Evolutionary conservation across 192 early-diverging fungal species (phyloP).

Genomic region (Rhizoclosmatium sp.): DNA sequence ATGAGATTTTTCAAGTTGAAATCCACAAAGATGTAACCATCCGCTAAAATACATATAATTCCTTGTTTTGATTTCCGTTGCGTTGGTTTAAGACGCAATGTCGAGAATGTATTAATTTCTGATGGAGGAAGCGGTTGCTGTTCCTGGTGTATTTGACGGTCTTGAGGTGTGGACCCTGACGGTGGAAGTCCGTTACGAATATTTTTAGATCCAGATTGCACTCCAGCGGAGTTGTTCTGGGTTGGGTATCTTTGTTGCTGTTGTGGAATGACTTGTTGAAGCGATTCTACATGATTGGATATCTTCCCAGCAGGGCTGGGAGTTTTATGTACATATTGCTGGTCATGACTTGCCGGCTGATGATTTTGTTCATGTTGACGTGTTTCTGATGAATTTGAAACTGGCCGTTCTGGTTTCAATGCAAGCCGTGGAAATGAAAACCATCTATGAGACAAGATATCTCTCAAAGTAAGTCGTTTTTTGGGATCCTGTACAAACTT

Average conservation of each 20-base stretch:
- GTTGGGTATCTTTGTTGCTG: neutral
- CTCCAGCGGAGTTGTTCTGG: neutral
- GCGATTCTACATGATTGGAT: too few relatives aligned
- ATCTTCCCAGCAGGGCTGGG: too few relatives aligned
- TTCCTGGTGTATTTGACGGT: constrained; percentile 4
- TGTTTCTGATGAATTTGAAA: neutral
- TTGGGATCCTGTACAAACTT: constrained; percentile 56
- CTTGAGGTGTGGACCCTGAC: neutral
- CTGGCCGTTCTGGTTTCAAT: constrained; percentile 14
- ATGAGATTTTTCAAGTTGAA: constrained; percentile 50
- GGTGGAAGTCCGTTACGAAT: neutral
- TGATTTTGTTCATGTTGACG: neutral
- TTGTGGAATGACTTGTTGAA: neutral
- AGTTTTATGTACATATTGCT: neutral
- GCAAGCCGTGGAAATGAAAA: constrained; percentile 20
- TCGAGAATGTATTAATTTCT: constrained; percentile 46
- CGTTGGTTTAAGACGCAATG: constrained; percentile 55
- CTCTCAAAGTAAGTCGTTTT: constrained; percentile 54
- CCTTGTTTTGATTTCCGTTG: constrained; percentile 62
- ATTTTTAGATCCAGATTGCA: neutral
- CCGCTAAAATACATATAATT: constrained; percentile 43
- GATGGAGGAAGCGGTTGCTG: constrained; percentile 7
- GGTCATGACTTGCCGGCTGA: neutral
- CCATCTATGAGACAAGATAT: constrained; percentile 63
- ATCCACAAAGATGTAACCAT: constrained; percentile 52